Percentiles rank a stretch among this genome's conserved stretches.
Conservation (phyloP, 176 grass and related monocot species). For the Canna indica region DNA sequence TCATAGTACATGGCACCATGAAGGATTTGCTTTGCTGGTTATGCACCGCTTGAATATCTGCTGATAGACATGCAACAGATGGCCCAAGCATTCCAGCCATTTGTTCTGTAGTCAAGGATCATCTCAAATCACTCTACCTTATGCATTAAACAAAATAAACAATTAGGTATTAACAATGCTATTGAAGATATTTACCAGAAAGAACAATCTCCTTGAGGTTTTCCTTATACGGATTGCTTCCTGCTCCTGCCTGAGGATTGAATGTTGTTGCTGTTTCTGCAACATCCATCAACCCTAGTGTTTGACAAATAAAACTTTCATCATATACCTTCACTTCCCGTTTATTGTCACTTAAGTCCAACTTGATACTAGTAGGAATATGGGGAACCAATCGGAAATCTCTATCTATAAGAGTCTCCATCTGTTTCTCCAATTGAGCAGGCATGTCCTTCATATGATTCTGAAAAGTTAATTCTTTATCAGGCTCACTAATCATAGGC, state of each 20-base stretch:
- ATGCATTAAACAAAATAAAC: neutral
- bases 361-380: neutral
- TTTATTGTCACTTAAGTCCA: neutral
- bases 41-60: neutral
- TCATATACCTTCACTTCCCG: neutral
- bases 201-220: constrained; percentile 4
- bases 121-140: neutral
- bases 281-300: neutral
- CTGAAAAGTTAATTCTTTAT: constrained; percentile 7
- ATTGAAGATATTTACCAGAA: constrained; percentile 11
- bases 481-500: constrained; percentile 18
- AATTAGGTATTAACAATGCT: neutral
- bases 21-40: constrained; percentile 1
- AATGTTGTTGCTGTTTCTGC: neutral
- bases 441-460: constrained; percentile 16
- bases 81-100: neutral
- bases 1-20: neutral
- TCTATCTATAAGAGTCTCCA: neutral
- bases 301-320: constrained; percentile 12
- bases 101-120: neutral
- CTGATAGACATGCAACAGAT: neutral
- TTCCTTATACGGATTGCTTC: neutral
- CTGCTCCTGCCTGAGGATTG: constrained; percentile 15
- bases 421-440: constrained; percentile 18
- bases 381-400: neutral